Conservation (phyloP, 2,329 filamentous ascomycete species). For the Ophiostoma pallidulum region DNA sequence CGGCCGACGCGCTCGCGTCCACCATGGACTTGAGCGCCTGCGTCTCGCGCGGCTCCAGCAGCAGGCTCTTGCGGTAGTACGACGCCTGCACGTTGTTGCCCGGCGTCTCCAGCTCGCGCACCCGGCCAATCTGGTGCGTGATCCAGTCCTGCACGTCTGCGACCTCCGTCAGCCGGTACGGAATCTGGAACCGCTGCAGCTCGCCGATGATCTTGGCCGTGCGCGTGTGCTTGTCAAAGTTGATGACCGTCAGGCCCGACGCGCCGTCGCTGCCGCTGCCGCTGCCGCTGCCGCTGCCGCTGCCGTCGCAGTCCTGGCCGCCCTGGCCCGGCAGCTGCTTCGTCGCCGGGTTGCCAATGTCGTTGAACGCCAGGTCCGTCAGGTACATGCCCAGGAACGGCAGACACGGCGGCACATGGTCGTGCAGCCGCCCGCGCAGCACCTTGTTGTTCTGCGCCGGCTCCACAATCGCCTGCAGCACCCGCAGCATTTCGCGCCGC, state of each 20-base stretch:
- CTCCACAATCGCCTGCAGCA: conserved; percentile 76
- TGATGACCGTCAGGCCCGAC: conserved; percentile 66
- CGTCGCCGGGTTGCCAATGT: conserved; percentile 83
- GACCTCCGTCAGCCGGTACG: conserved; percentile 73
- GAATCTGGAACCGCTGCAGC: conserved; percentile 90
- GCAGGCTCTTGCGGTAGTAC: conserved; percentile 72
- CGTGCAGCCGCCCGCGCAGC: conserved; percentile 71
- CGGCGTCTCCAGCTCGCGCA: conserved; percentile 49
- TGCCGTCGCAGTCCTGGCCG: conserved; percentile 26
- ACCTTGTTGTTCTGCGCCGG: conserved; percentile 84
- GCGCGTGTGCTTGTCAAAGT: conserved; percentile 93
- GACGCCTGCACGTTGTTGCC: conserved; percentile 47
- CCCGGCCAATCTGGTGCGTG: conserved; percentile 66
- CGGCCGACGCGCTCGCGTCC: conserved; percentile 18
- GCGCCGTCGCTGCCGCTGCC: conserved; percentile 40
- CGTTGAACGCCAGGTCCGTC: conserved; percentile 89
- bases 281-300: conserved; percentile 36
- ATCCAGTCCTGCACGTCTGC: conserved; percentile 92
- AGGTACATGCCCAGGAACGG: conserved; percentile 95
- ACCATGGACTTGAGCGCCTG: conserved; percentile 22
- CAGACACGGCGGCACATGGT: conserved; percentile 82
- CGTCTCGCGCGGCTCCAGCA: conserved; percentile 66
- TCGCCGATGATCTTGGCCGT: conserved; percentile 95
- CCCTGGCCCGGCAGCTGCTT: conserved; percentile 56
- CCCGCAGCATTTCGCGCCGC: conserved; percentile 69